Percentiles rank a stretch among this genome's conserved stretches.
These are phyloP conservation scores for Camillea tinctor DNA, from an alignment of 2,329 filamentous ascomycete species.

Conservation along the genomic window DNA sequence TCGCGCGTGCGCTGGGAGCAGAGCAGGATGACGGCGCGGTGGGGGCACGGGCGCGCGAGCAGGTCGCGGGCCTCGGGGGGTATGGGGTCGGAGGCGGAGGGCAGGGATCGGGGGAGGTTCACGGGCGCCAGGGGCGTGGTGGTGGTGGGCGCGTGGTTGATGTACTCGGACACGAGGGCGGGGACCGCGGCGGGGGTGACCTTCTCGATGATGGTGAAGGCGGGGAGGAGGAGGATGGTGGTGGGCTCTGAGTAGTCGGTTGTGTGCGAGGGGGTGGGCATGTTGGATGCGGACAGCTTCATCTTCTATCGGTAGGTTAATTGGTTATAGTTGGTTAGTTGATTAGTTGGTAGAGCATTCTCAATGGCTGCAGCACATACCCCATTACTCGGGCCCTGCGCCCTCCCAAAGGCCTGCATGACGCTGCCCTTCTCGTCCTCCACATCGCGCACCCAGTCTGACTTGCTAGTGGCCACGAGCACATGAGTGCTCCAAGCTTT, in stretches of 20 bases:
- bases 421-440: conserved; percentile 82
- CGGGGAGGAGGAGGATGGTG: conserved; percentile 78
- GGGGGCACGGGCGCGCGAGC: conserved; percentile 66
- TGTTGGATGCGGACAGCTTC: conserved; percentile 91
- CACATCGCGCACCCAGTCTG: conserved; percentile 90
- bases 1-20: conserved; percentile 95
- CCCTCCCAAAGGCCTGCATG: conserved; percentile 70
- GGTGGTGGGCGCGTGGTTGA: conserved; percentile 73
- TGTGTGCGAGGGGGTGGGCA: conserved; percentile 71
- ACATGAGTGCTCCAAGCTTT: conserved; percentile 88
- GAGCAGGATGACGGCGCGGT: conserved; percentile 83
- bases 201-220: conserved; percentile 79
- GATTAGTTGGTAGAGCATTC: too few species aligned
- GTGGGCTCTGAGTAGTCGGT: conserved; percentile 68
- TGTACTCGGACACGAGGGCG: conserved; percentile 66
- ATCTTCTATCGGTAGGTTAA: conserved; percentile 59
- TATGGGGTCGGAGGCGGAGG: conserved; percentile 23
- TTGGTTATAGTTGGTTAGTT: background rate
- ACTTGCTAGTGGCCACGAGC: conserved; percentile 91
- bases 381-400: conserved; percentile 63
- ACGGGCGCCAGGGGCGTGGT: conserved; percentile 56
- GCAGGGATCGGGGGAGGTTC: conserved; percentile 35
- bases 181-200: conserved; percentile 75
- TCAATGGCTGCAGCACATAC: conserved; percentile 44
- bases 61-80: conserved; percentile 23